phyloP scores from a whole-genome alignment of 441 rosid species.

The Populus hybrid region DNA sequence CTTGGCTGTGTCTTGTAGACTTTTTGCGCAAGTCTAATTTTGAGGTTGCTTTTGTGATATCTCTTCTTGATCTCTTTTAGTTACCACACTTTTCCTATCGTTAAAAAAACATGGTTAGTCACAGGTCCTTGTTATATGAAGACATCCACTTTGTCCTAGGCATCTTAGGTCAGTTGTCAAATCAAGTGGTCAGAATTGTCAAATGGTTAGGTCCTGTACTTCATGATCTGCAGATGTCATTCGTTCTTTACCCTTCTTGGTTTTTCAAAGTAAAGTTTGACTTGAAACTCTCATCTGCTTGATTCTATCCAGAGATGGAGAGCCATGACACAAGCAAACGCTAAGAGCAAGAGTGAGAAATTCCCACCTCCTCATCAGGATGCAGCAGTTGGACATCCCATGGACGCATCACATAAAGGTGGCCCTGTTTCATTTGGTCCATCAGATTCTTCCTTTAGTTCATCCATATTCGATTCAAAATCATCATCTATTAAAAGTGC shows the following conservation, averaged over 20 bases:
- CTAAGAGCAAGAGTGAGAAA: too few relatives aligned
- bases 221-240: background rate
- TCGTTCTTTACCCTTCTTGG: background rate
- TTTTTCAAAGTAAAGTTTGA: background rate
- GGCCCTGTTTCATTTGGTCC: too few relatives aligned
- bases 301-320: conserved; percentile 62
- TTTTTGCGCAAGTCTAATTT: background rate
- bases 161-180: background rate
- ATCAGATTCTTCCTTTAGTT: too few relatives aligned
- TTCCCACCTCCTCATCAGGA: too few relatives aligned
- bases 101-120: background rate
- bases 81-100: background rate
- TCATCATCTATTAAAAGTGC: too few relatives aligned
- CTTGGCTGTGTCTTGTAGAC: background rate
- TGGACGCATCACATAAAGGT: too few relatives aligned
- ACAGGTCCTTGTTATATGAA: background rate
- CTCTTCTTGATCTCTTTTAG: background rate
- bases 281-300: background rate
- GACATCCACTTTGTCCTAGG: background rate
- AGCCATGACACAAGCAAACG: conserved; percentile 48
- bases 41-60: background rate
- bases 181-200: background rate
- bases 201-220: background rate
- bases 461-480: too few relatives aligned
- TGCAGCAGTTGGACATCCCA: too few relatives aligned